phyloP scores from a whole-genome alignment of 2,329 filamentous ascomycete species.

The Teratosphaeria zuluensis region DNA sequence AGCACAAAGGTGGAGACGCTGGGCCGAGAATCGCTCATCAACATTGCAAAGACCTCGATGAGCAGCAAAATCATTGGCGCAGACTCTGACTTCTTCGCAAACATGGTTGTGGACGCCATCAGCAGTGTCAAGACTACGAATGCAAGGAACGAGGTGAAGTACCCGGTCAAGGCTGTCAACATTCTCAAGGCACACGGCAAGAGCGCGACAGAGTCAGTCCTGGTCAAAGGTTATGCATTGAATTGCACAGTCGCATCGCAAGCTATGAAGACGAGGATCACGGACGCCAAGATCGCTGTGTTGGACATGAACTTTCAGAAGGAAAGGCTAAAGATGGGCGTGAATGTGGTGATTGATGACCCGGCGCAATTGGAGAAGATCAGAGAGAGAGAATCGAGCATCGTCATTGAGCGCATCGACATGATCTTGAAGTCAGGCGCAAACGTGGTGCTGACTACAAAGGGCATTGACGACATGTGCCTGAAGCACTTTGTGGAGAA shows the following conservation, averaged over 20 bases:
- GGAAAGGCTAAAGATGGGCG: conserved; percentile 97
- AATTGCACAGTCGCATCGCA: conserved; percentile 99
- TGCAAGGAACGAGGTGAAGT: conserved; percentile 83
- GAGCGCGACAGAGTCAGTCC: conserved; percentile 73
- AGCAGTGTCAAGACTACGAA: conserved; percentile 88
- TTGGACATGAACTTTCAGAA: conserved; percentile 98
- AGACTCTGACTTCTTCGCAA: conserved; percentile 92
- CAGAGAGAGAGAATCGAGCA: conserved; percentile 79
- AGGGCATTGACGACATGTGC: conserved; percentile 94
- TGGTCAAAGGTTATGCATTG: conserved; percentile 92
- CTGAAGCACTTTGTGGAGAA: conserved; percentile 91
- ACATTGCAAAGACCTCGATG: conserved; percentile 98
- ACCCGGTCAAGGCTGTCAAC: conserved; percentile 98
- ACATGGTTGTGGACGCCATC: conserved; percentile 96
- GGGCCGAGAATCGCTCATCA: conserved; percentile 80
- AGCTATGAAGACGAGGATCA: conserved; percentile 88
- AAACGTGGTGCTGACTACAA: conserved; percentile 92
- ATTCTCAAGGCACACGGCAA: conserved; percentile 98
- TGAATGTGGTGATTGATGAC: conserved; percentile 96
- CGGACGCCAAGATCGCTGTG: conserved; percentile 91
- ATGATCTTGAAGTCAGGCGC: conserved; percentile 97
- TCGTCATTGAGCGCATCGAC: conserved; percentile 87
- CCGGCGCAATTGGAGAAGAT: conserved; percentile 97
- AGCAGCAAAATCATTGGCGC: conserved; percentile 97
- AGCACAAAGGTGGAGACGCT: conserved; percentile 90